These are phyloP conservation scores for Zymoseptoria tritici DNA, from an alignment of 2,329 filamentous ascomycete species.

Conservation along the genomic window DNA sequence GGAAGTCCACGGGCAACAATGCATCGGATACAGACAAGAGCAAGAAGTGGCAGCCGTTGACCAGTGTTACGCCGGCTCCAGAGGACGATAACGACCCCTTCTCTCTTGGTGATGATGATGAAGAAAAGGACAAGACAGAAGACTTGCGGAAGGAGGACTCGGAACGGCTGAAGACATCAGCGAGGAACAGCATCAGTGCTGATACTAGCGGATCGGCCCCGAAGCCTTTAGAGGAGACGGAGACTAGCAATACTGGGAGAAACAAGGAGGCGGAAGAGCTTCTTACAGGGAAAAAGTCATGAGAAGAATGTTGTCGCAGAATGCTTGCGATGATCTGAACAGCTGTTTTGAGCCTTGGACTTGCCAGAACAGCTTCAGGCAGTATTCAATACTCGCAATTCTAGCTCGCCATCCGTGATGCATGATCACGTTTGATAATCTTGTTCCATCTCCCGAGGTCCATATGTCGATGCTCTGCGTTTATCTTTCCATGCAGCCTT, in stretches of 20 bases:
- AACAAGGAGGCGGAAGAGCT: constrained; percentile 42
- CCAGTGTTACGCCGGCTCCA: constrained; percentile 62
- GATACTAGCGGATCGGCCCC: constrained; percentile 22
- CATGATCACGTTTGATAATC: neutral
- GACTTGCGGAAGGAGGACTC: constrained; percentile 49
- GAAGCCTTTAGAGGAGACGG: constrained; percentile 26
- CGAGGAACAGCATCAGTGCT: constrained; percentile 51
- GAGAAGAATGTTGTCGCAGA: neutral
- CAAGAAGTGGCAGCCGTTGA: constrained; percentile 97
- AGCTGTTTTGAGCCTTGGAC: neutral
- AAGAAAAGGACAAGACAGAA: constrained; percentile 55
- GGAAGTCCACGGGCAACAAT: constrained; percentile 26
- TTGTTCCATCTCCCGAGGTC: neutral
- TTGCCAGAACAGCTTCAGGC: neutral
- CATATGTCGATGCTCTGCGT: no score
- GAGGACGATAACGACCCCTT: constrained; percentile 92
- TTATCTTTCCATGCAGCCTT: neutral
- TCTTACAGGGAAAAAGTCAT: constrained; percentile 25
- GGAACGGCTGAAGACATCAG: constrained; percentile 44
- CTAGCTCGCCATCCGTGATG: neutral
- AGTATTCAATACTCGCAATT: neutral
- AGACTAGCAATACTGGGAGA: constrained; percentile 36
- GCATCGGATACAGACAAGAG: constrained; percentile 48
- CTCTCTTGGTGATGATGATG: constrained; percentile 87
- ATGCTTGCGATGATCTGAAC: neutral